phyloP scores from a whole-genome alignment of 768 basidiomycete genomes.

The Psilocybe cubensis region DNA sequence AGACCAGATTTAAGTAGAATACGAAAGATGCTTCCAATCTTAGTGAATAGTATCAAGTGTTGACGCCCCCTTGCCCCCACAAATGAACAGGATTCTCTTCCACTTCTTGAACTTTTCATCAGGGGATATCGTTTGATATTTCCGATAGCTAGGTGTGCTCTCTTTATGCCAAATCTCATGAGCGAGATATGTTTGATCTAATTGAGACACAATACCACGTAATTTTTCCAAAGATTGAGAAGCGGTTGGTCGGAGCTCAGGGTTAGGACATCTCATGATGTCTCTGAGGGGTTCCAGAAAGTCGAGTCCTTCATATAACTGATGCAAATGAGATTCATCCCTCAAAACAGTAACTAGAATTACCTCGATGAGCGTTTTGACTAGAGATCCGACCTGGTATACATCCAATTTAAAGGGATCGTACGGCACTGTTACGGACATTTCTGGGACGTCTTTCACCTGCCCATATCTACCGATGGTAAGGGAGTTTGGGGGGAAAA shows the following conservation, averaged over 20 bases:
- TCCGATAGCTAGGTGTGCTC: too few species aligned
- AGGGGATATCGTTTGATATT: conserved; percentile 41
- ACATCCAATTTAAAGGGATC: conserved; percentile 34
- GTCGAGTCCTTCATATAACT: conserved; percentile 12
- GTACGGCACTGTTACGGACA: conserved; percentile 22
- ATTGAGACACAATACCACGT: background rate
- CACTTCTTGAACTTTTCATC: too few species aligned
- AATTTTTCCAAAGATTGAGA: conserved; percentile 8
- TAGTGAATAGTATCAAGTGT: too few species aligned
- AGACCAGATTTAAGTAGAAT: too few species aligned
- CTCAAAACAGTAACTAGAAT: background rate
- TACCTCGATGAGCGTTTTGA: conserved; percentile 8
- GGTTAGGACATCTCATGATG: conserved; percentile 9
- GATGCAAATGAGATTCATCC: background rate
- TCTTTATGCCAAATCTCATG: background rate
- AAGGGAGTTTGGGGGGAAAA: background rate
- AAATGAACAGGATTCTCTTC: too few species aligned
- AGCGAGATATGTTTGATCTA: conserved; percentile 4
- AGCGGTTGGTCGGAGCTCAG: conserved; percentile 3
- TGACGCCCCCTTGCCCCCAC: too few species aligned
- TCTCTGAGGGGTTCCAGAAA: conserved; percentile 4
- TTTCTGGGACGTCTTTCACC: conserved; percentile 27
- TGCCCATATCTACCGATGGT: conserved; percentile 19
- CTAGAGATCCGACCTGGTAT: conserved; percentile 27
- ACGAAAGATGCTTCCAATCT: too few species aligned